Evolutionary conservation across 2,329 filamentous ascomycete genomes (phyloP).

Genomic region (Thielaviopsis populi): DNA sequence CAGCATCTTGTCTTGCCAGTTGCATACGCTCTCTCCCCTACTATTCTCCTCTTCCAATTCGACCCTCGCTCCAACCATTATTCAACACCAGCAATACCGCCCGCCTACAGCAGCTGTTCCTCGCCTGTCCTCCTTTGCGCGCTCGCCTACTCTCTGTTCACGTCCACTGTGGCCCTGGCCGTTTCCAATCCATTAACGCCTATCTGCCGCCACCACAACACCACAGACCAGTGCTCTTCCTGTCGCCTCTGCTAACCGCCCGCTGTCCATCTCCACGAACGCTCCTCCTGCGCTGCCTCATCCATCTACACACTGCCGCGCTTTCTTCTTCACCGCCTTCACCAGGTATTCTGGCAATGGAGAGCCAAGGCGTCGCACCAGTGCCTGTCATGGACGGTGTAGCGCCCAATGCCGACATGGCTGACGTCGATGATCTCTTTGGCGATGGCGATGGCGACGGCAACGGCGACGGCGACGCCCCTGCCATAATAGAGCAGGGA

Average conservation of each 20-base stretch:
- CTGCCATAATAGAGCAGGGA: conserved; percentile 9
- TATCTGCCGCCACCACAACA: too few species aligned
- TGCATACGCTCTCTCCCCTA: background rate
- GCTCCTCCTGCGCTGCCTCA: background rate
- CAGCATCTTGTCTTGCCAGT: background rate
- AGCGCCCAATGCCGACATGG: conserved; percentile 34
- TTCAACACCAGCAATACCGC: background rate
- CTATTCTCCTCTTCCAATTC: background rate
- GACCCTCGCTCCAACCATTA: background rate
- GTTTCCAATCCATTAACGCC: too few species aligned
- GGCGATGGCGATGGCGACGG: conserved; percentile 34
- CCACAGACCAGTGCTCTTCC: too few species aligned
- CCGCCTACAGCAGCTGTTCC: background rate
- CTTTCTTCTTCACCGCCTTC: background rate
- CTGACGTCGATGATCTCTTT: conserved; percentile 61
- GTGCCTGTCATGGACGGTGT: conserved; percentile 17
- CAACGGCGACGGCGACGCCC: conserved; percentile 29
- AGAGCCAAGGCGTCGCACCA: conserved; percentile 15
- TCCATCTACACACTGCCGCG: background rate
- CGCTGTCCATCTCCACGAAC: too few species aligned
- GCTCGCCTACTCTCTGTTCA: background rate
- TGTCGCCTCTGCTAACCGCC: too few species aligned
- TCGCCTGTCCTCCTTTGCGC: background rate
- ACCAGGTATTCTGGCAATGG: background rate
- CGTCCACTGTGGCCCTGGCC: too few species aligned